These are phyloP conservation scores for Urostyla sp. DNA, from an alignment of 73 alveolate species.

Conservation along the genomic window DNA sequence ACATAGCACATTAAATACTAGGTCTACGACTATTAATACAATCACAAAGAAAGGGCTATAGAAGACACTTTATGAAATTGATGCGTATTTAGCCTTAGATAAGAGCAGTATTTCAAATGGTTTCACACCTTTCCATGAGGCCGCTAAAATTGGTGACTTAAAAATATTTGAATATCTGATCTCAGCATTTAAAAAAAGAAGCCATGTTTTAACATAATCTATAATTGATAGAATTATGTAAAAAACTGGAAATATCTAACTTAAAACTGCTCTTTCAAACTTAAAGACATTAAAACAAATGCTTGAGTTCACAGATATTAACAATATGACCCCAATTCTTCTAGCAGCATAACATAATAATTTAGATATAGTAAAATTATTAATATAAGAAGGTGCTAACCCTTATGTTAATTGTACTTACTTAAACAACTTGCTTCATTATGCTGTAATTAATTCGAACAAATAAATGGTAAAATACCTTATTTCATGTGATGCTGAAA, in stretches of 20 bases:
- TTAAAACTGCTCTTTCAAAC: background rate
- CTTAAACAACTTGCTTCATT: constrained; percentile 45
- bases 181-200: background rate
- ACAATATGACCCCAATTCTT: constrained; percentile 45
- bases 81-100: constrained; percentile 25
- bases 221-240: background rate
- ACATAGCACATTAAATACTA: too few relatives aligned
- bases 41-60: too few relatives aligned
- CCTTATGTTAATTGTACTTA: background rate
- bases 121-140: constrained; percentile 58
- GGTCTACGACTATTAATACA: too few relatives aligned
- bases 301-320: constrained; percentile 31
- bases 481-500: constrained; percentile 39
- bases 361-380: constrained; percentile 3
- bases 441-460: constrained; percentile 47
- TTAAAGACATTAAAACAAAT: constrained; percentile 3
- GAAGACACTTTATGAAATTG: background rate
- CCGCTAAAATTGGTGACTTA: constrained; percentile 41
- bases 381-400: constrained; percentile 16
- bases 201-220: background rate
- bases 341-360: constrained; percentile 49
- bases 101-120: constrained; percentile 26
- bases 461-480: constrained; percentile 34
- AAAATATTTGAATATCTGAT: constrained; percentile 28
- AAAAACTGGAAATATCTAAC: constrained; percentile 2